phyloP scores from a whole-genome alignment of 2,329 filamentous ascomycete genomes.

The Xylaria digitata region DNA sequence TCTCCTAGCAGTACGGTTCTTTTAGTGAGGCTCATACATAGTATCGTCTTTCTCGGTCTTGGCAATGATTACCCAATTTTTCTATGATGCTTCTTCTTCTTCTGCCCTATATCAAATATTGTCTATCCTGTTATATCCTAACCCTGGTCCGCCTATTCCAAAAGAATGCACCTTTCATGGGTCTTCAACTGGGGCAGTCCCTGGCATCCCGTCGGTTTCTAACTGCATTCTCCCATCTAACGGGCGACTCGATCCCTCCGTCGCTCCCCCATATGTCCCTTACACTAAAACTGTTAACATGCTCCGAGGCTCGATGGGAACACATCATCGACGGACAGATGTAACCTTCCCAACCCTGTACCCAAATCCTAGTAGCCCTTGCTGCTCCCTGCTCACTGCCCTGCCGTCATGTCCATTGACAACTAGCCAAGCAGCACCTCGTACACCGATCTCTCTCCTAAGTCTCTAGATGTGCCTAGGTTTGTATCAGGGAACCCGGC shows the following conservation, averaged over 20 bases:
- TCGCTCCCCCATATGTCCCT: constrained; percentile 49
- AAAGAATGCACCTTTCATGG: constrained; percentile 48
- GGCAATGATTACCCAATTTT: constrained; percentile 31
- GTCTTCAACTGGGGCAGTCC: constrained; percentile 48
- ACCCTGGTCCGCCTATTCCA: constrained; percentile 48
- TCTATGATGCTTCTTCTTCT: constrained; percentile 43
- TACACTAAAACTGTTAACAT: constrained; percentile 46
- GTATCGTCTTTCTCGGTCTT: constrained; percentile 36
- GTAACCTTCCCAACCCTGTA: constrained; percentile 54
- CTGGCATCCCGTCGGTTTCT: constrained; percentile 49
- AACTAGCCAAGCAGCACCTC: constrained; percentile 55
- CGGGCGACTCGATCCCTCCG: constrained; percentile 40
- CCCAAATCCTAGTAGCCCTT: constrained; percentile 52
- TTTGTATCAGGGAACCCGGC: constrained; percentile 63
- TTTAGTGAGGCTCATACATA: constrained; percentile 35
- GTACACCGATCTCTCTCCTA: constrained; percentile 50
- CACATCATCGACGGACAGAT: constrained; percentile 58
- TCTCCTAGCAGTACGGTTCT: constrained; percentile 32
- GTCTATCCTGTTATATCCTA: constrained; percentile 48
- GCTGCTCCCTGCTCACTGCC: constrained; percentile 46
- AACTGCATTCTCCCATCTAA: constrained; percentile 47
- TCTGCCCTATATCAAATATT: constrained; percentile 49
- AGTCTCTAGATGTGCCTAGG: constrained; percentile 50
- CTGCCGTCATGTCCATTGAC: constrained; percentile 50
- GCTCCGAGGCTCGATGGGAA: constrained; percentile 50